These are phyloP conservation scores for Cryptosporidium sp. DNA, from an alignment of 169 alveolate genomes.

Conservation along the genomic window DNA sequence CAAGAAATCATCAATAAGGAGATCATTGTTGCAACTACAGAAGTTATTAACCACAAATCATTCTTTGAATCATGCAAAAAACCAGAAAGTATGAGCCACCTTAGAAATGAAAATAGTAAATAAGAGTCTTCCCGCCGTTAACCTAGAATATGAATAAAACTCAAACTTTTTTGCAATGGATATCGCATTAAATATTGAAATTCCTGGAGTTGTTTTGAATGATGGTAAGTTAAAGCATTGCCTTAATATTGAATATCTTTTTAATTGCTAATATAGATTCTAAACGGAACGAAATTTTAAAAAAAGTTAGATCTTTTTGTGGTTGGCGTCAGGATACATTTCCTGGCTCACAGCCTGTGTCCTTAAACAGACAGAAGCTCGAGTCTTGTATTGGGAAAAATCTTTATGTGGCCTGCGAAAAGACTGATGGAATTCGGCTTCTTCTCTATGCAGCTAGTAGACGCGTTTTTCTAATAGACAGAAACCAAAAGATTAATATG, in stretches of 20 bases:
- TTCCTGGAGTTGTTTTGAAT: constrained; percentile 60
- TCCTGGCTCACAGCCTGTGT: constrained; percentile 92
- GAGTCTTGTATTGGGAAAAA: constrained; percentile 75
- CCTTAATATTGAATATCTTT: neutral
- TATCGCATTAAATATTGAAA: constrained; percentile 29
- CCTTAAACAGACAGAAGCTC: constrained; percentile 82
- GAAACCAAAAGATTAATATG: constrained; percentile 87
- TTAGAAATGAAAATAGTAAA: constrained; percentile 5
- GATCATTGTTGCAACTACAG: constrained; percentile 64
- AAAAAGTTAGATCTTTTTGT: constrained; percentile 80
- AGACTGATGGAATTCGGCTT: constrained; percentile 91
- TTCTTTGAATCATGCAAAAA: constrained; percentile 55
- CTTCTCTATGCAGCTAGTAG: constrained; percentile 88
- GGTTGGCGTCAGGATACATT: constrained; percentile 89
- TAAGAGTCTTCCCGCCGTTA: neutral
- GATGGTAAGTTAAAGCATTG: constrained; percentile 43
- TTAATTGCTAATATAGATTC: constrained; percentile 4
- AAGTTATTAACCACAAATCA: constrained; percentile 48
- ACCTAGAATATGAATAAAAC: neutral
- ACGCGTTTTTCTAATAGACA: constrained; percentile 86
- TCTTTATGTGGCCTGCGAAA: constrained; percentile 91
- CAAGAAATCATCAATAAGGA: constrained; percentile 44
- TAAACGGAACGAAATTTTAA: constrained; percentile 37
- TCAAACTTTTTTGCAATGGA: constrained; percentile 13
- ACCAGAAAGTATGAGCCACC: constrained; percentile 38